phyloP scores from a whole-genome alignment of 176 grass and related monocot genomes.

The Otatea glauca region DNA sequence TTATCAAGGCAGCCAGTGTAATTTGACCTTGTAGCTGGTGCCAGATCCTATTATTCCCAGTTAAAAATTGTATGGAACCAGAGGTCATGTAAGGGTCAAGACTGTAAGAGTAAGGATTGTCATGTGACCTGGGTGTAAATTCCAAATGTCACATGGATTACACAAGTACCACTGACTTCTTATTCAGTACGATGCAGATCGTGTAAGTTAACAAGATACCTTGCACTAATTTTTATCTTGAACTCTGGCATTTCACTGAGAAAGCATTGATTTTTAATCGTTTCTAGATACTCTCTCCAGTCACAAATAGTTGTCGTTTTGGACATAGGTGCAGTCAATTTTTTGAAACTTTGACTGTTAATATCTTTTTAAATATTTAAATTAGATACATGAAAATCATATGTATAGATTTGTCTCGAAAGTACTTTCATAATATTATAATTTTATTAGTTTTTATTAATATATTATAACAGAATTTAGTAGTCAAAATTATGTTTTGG shows the following conservation, averaged over 20 bases:
- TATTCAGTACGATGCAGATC: background rate
- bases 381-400: too few species aligned
- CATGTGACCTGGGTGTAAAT: background rate
- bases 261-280: background rate
- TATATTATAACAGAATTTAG: too few species aligned
- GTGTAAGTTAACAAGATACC: background rate
- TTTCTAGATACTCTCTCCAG: too few species aligned
- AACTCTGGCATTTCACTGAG: background rate
- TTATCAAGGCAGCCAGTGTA: background rate
- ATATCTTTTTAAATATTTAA: too few species aligned
- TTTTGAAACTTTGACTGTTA: too few species aligned
- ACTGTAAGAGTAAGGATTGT: background rate
- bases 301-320: too few species aligned
- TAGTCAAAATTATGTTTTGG: too few species aligned
- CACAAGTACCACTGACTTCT: background rate
- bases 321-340: too few species aligned
- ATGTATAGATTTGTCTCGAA: too few species aligned
- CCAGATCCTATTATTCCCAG: background rate
- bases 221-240: background rate
- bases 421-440: too few species aligned
- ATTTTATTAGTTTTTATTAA: too few species aligned
- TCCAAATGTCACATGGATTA: background rate
- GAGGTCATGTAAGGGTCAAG: background rate
- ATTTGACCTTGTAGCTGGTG: background rate
- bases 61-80: background rate